These are phyloP conservation scores for Fusarium sp. DNA, from an alignment of 2,329 filamentous ascomycete species.

Conservation along the genomic window DNA sequence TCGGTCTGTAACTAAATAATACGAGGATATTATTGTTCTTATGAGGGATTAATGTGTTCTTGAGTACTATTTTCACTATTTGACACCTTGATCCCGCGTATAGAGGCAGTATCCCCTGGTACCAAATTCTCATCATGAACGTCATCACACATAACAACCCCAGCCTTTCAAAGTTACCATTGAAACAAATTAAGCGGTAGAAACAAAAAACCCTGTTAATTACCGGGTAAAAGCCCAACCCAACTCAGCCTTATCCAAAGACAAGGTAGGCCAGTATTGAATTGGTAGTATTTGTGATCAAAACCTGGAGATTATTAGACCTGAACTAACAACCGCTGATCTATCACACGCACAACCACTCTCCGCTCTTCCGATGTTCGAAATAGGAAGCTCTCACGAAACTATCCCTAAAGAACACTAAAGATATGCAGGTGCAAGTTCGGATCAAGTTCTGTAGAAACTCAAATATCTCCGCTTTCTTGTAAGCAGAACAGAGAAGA, in stretches of 20 bases:
- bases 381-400: constrained; percentile 26
- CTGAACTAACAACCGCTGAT: not conserved
- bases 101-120: not conserved
- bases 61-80: not conserved
- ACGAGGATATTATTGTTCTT: not conserved
- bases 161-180: not conserved
- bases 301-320: not conserved
- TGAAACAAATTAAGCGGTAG: constrained; percentile 14
- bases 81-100: not conserved
- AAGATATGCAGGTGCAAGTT: constrained; percentile 18
- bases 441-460: not conserved
- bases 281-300: not conserved
- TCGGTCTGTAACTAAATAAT: not conserved
- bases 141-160: constrained; percentile 25
- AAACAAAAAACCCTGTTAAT: constrained; percentile 8
- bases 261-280: not conserved
- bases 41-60: not conserved
- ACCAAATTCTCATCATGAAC: not conserved
- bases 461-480: constrained; percentile 6
- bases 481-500: constrained; percentile 1
- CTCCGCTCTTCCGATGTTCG: constrained; percentile 13
- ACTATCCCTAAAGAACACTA: not conserved
- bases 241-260: constrained; percentile 20
- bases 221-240: not conserved
- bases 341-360: not conserved